A percentile compares a stretch with the other conserved stretches of the same genome.
These are phyloP conservation scores for Aschersonia sp. DNA, from an alignment of 2,329 filamentous ascomycete species.

Conservation along the genomic window DNA sequence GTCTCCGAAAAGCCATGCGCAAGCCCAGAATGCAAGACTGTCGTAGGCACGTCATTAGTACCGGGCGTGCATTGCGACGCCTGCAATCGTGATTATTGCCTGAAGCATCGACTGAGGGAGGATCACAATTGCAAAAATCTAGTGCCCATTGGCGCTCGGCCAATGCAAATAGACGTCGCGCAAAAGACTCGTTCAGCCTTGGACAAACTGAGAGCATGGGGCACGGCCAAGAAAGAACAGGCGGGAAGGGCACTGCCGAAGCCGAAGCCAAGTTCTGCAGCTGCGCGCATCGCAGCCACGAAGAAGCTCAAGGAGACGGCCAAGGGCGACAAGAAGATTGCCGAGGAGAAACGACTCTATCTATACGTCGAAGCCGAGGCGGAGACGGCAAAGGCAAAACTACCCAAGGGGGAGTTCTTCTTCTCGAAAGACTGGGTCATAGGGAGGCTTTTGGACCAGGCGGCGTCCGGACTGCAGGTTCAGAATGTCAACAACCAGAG, in stretches of 20 bases:
- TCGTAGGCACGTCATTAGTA: conserved; percentile 52
- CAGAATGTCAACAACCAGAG: conserved; percentile 74
- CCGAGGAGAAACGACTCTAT: conserved; percentile 76
- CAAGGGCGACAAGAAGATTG: conserved; percentile 75
- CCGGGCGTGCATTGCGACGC: conserved; percentile 56
- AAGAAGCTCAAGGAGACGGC: conserved; percentile 73
- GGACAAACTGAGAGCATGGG: conserved; percentile 66
- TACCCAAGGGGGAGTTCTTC: conserved; percentile 68
- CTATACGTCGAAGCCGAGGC: conserved; percentile 81
- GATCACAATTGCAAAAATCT: conserved; percentile 78
- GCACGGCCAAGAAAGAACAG: conserved; percentile 53
- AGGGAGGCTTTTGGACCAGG: conserved; percentile 65
- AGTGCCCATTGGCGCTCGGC: conserved; percentile 37
- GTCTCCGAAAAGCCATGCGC: conserved; percentile 54
- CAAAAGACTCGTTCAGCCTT: conserved; percentile 63
- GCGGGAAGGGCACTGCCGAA: conserved; percentile 45
- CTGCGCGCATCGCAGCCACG: conserved; percentile 52
- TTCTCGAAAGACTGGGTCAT: conserved; percentile 82
- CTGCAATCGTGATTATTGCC: conserved; percentile 62
- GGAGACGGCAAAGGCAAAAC: conserved; percentile 69
- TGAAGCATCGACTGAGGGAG: conserved; percentile 61
- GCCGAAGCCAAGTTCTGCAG: conserved; percentile 45
- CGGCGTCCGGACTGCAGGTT: conserved; percentile 62
- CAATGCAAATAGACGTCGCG: conserved; percentile 27
- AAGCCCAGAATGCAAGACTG: conserved; percentile 50